Percentiles rank a stretch among this genome's conserved stretches.
phyloP scores from a whole-genome alignment of 495 filamentous ascomycete genomes.

The Hypoxylon trugodes region DNA sequence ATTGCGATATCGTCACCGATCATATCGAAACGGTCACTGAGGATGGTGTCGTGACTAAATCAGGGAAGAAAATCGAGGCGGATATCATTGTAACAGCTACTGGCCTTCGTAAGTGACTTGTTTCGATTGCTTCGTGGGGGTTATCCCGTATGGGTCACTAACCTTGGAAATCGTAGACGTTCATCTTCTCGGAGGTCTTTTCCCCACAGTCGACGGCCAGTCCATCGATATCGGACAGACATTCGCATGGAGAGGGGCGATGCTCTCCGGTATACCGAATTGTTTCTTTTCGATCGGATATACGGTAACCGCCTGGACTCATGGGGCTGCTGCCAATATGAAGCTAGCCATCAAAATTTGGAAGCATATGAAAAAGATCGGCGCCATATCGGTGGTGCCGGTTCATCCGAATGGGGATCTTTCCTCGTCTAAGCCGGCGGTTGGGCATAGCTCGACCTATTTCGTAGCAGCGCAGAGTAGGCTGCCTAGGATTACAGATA shows the following conservation, averaged over 20 bases:
- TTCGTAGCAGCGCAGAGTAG: constrained; percentile 41
- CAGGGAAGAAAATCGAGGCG: constrained; percentile 64
- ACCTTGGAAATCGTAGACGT: constrained; percentile 47
- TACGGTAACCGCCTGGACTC: constrained; percentile 66
- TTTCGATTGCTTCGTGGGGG: background rate
- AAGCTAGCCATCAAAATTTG: constrained; percentile 49
- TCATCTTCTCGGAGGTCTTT: constrained; percentile 60
- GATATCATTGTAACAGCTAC: constrained; percentile 83
- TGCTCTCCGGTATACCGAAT: constrained; percentile 55
- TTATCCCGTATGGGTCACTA: too few relatives aligned
- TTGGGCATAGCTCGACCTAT: constrained; percentile 47
- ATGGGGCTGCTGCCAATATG: constrained; percentile 47
- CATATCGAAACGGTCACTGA: constrained; percentile 68
- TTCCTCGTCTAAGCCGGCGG: constrained; percentile 29
- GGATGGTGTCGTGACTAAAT: constrained; percentile 64
- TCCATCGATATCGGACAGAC: constrained; percentile 59
- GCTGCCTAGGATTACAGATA: constrained; percentile 42
- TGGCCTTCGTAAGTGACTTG: constrained; percentile 55
- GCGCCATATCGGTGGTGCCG: constrained; percentile 45
- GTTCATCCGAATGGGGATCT: constrained; percentile 24
- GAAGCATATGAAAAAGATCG: constrained; percentile 47
- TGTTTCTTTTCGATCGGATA: constrained; percentile 49
- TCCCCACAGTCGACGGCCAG: constrained; percentile 63
- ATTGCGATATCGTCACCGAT: constrained; percentile 72
- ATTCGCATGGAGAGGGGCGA: constrained; percentile 55